Conservation (phyloP, 2,329 filamentous ascomycete species). For the Phoma sp. region DNA sequence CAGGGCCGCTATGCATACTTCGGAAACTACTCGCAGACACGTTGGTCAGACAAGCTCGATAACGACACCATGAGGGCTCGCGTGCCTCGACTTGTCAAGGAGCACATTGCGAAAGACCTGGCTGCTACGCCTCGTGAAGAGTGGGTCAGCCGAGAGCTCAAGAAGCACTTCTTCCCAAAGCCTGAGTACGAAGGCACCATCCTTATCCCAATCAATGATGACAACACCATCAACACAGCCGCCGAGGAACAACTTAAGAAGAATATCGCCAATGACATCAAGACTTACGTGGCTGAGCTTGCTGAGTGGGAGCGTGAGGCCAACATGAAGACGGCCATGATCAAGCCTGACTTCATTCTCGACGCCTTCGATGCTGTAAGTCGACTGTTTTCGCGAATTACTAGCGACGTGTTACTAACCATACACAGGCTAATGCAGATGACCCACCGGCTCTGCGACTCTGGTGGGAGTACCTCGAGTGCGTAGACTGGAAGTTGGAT, state of each 20-base stretch:
- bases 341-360: conserved; percentile 50
- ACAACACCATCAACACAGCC: conserved; percentile 23
- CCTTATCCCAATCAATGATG: conserved; percentile 16
- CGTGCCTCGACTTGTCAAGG: conserved; percentile 50
- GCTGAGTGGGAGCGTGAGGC: conserved; percentile 52
- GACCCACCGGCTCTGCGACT: conserved; percentile 52
- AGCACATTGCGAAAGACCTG: conserved; percentile 52
- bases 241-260: conserved; percentile 31
- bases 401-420: not conserved
- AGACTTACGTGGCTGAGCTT: conserved; percentile 44
- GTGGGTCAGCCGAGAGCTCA: conserved; percentile 54
- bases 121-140: conserved; percentile 42
- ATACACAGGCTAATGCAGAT: conserved; percentile 47
- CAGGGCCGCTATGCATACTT: conserved; percentile 51
- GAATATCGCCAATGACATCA: conserved; percentile 42
- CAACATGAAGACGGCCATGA: conserved; percentile 41
- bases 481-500: conserved; percentile 49
- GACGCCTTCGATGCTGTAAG: conserved; percentile 49
- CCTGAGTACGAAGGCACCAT: conserved; percentile 51
- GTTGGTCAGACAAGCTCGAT: conserved; percentile 55
- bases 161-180: conserved; percentile 53
- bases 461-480: conserved; percentile 59
- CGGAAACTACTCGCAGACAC: conserved; percentile 55
- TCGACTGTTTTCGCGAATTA: not conserved
- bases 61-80: conserved; percentile 50